Percentiles rank a stretch among this genome's conserved stretches.
These are phyloP conservation scores for Adansonia grandidieri DNA, from an alignment of 441 rosid species.

Conservation along the genomic window DNA sequence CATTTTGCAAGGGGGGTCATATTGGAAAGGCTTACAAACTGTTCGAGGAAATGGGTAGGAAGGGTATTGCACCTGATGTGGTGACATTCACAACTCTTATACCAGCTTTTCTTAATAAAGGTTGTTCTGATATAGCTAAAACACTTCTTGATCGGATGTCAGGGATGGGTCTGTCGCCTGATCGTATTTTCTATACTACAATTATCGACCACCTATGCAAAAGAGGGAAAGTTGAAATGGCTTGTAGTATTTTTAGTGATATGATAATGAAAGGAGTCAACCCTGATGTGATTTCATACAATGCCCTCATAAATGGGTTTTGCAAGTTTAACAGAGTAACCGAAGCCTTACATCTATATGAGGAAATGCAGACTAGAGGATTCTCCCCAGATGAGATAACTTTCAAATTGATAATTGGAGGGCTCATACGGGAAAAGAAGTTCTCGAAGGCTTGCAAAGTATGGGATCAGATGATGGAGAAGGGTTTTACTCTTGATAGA, in stretches of 20 bases:
- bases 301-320: slow-evolving; percentile 77
- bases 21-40: slow-evolving; percentile 60
- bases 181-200: slow-evolving; percentile 73
- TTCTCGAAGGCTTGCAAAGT: slow-evolving; percentile 63
- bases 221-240: slow-evolving; percentile 59
- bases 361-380: slow-evolving; percentile 72
- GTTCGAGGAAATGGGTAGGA: slow-evolving; percentile 69
- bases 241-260: slow-evolving; percentile 59
- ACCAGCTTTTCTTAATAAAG: slow-evolving; percentile 67
- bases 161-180: slow-evolving; percentile 59
- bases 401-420: slow-evolving; percentile 77
- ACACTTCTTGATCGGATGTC: slow-evolving; percentile 74
- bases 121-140: slow-evolving; percentile 59
- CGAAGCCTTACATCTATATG: slow-evolving; percentile 64
- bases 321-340: slow-evolving; percentile 64
- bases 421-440: slow-evolving; percentile 68
- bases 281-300: slow-evolving; percentile 80
- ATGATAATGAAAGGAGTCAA: slow-evolving; percentile 72
- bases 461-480: slow-evolving; percentile 99
- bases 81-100: slow-evolving; percentile 79
- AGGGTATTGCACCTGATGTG: slow-evolving; percentile 68
- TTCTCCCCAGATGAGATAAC: slow-evolving; percentile 78
- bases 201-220: slow-evolving; percentile 79
- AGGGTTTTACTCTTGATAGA: slow-evolving; percentile 86
- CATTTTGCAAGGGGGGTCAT: slow-evolving; percentile 54